Evolutionary conservation across 805 yeast species (phyloP).

Genomic region (Zygoascus flipseniorum): DNA sequence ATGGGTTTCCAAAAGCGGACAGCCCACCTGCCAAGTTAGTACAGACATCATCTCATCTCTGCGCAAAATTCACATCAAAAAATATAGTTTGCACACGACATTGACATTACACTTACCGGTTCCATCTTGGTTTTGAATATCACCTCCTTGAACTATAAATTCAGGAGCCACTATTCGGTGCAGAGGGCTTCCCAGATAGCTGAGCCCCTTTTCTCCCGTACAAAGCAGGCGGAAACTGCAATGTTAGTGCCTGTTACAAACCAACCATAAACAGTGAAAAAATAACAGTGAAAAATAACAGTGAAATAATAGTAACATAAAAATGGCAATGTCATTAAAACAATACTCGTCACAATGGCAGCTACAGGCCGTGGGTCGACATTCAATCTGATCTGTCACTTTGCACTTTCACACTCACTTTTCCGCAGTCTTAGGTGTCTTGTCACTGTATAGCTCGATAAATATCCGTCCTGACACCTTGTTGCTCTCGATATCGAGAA

Average conservation of each 20-base stretch:
- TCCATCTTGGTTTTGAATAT: conserved; percentile 53
- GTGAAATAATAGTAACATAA: no score
- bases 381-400: neutral
- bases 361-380: neutral
- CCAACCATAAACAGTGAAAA: no score
- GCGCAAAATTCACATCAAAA: no score
- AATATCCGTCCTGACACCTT: conserved; percentile 12
- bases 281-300: no score
- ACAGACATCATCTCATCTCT: neutral
- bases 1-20: conserved; percentile 12
- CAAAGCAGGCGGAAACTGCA: conserved; percentile 68
- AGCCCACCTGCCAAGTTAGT: conserved; percentile 7
- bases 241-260: no score
- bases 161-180: conserved; percentile 86
- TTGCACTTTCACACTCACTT: conserved; percentile 14
- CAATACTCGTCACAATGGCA: neutral
- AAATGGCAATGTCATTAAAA: conserved; percentile 29
- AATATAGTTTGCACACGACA: conserved; percentile 52
- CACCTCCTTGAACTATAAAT: conserved; percentile 94
- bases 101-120: neutral
- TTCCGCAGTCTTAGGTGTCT: conserved; percentile 16
- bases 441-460: conserved; percentile 15
- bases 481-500: conserved; percentile 15
- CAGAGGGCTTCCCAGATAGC: conserved; percentile 69
- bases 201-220: conserved; percentile 55